Base-by-base conservation (phyloP, 2,329 filamentous ascomycete species). In the Diaporthe helianthi region DNA sequence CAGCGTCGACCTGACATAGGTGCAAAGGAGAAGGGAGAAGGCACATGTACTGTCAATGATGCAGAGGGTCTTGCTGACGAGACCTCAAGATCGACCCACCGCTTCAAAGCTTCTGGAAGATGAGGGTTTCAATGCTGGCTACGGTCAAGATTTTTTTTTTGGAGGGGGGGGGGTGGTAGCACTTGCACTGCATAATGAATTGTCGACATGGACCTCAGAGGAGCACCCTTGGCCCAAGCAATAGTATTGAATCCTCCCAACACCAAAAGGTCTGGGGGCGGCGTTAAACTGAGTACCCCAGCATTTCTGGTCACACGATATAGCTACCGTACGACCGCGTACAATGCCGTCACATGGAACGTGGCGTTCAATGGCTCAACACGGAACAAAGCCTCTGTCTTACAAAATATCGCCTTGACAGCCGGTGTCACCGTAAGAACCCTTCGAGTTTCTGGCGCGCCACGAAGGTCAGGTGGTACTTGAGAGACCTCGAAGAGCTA, bases 361-460 rank as follows among this genome's bases (percentile, higher is more conserved):
- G n/a, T 63, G 58, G 58, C 58, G 58, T 26, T 63, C 44, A 33
- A 63, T 63, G 41, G 44, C 41, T 49, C 44, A 63, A 24, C 58
- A 47, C 33, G 31, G 58, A 63, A 36, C 58, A 47, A 47, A 46
- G 58, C 3, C 47, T 7, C 7, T 49, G 58, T 63, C 44, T 63
- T 31, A 63, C 58, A 24, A 9, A 41, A 31, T 46, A n/a, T 29
- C 47, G 13, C 2, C 3, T 24, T 63, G 58, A 63, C 58, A 63
- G 44, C 29, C 24, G 44, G 58, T 63, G 44, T 49, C 10, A 63
- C 58, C 26, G 22, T 5, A 46, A 46, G 36, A 44, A 22, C 26
- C 7, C 19, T 41, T 36, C 19, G 29, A 36, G 26, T 9, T 1
- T n/a, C 29, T 63, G 22, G 29, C 29, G 24, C 29, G 58, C 44